Base-by-base conservation (phyloP, 257 asterid species). In the Craterostigma plantagineum region DNA sequence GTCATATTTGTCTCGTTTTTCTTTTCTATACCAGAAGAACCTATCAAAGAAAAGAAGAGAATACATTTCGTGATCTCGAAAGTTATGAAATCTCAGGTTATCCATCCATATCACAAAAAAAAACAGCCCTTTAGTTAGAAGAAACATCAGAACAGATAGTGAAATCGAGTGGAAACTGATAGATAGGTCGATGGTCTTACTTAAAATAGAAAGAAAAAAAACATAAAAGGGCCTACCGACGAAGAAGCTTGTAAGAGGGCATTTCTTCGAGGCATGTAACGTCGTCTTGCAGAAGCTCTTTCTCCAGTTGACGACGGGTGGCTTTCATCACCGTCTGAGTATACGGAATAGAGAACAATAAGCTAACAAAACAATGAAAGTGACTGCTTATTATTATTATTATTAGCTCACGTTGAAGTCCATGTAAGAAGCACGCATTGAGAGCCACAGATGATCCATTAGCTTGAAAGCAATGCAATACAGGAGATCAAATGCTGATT, bases 381-480 rank as follows among this genome's bases (percentile, higher is more conserved):
- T 9, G 8, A 12, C 14, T 9, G 40, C 3, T 12, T 12, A 36
- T 2, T 12, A n/a, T n/a, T n/a, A n/a, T 15, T 16, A 17, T 37
- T n/a, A 49, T 35, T 18, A 45, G 57, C 93, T 57, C 73, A 79
- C 95, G 61, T 87, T 87, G 63, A 82, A 82, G 56, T 87, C 98
- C 98, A 87, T 87, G 78, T 87, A 87, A 18, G 98, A 87, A 36
- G 98, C 98, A 58, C 58, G 91, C 98, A 87, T 87, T 54, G 76
- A 67, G 9, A 87, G 98, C 98, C 95, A 87, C 53, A 73, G 91
- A 35, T 74, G 63, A 64, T 87, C 98, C 98, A 87, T 87, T 65
- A 82, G 86, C 93, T 82, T 82, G 76, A 87, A 87, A 34, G 95
- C 57, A 67, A 87, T 79, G 60, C 98, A 82, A 50, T 87, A 87